Conservation (phyloP, 139 green algal genomes). For the Zygnema circumcarinatum region DNA sequence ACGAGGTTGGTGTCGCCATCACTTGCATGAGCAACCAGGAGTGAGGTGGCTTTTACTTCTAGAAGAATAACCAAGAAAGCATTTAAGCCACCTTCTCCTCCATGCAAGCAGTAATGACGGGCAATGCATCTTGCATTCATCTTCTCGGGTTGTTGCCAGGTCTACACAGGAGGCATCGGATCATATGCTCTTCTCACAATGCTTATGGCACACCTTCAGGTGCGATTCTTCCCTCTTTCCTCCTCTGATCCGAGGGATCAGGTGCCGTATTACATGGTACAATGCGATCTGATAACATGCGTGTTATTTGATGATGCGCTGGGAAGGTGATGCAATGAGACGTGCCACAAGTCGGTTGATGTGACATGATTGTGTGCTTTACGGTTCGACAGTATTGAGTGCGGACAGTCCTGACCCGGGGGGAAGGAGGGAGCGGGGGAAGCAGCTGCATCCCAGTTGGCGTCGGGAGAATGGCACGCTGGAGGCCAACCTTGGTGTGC, state of each 20-base stretch:
- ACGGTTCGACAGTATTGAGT: not conserved
- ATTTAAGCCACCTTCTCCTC: not conserved
- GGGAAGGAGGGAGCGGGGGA: conserved; percentile 16
- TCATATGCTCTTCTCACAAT: conserved; percentile 93
- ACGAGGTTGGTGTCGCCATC: conserved; percentile 84
- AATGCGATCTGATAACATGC: not conserved
- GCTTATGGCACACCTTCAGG: conserved; percentile 85
- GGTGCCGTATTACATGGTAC: not conserved
- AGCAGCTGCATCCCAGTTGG: conserved; percentile 29
- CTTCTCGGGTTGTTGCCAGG: conserved; percentile 62
- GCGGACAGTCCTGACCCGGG: not conserved
- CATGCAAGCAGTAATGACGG: not conserved
- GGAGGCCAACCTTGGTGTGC: conserved; percentile 81
- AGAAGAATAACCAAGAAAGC: not conserved
- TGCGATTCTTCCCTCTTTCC: conserved; percentile 64
- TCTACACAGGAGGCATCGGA: conserved; percentile 92
- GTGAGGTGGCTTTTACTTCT: not conserved
- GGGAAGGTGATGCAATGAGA: not conserved
- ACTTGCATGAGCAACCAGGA: not conserved
- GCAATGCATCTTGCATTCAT: not conserved
- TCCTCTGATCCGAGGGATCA: not conserved
- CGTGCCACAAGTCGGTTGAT: too few species aligned
- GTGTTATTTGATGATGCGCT: not conserved
- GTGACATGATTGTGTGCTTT: too few species aligned
- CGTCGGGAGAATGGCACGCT: conserved; percentile 52